Percentiles rank a stretch among this genome's conserved stretches.
Conservation (phyloP, 208 protist species). For the Wallacemonas sp. region DNA sequence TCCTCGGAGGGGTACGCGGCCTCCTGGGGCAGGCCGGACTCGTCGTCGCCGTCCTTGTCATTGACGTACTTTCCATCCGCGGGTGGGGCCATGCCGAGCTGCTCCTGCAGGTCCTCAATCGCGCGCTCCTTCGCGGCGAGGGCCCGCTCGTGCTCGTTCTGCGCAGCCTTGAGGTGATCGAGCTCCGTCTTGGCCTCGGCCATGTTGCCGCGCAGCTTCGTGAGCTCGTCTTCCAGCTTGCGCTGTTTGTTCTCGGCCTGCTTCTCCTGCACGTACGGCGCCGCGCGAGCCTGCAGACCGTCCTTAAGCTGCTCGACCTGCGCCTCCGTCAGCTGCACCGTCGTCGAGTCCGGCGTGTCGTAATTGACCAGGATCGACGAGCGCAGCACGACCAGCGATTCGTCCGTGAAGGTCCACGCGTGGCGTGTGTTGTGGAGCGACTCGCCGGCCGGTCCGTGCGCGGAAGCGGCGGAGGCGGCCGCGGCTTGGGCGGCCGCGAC, state of each 20-base stretch:
- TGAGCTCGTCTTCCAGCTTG: conserved; percentile 28
- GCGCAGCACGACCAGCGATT: conserved; percentile 24
- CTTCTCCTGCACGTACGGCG: conserved; percentile 27
- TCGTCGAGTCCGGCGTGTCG: conserved; percentile 25
- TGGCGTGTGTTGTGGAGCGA: conserved; percentile 8
- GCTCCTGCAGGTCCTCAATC: conserved; percentile 11
- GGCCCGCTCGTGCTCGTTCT: conserved; percentile 20
- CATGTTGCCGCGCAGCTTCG: conserved; percentile 33
- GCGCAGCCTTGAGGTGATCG: conserved; percentile 23
- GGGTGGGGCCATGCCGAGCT: conserved; percentile 1
- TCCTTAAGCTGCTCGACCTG: conserved; percentile 38
- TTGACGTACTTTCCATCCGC: neutral
- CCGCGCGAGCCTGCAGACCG: conserved; percentile 27
- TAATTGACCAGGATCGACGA: conserved; percentile 33
- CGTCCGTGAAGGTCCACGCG: conserved; percentile 28
- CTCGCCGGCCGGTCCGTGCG: neutral
- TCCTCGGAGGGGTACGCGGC: conserved; percentile 13
- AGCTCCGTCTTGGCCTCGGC: conserved; percentile 29
- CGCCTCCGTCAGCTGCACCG: conserved; percentile 35
- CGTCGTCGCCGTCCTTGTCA: neutral
- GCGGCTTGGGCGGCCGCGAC: neutral
- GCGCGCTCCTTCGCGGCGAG: conserved; percentile 25
- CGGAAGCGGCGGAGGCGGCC: neutral
- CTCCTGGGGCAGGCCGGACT: conserved; percentile 7
- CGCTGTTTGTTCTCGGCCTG: conserved; percentile 24